Percentiles rank a stretch among this genome's conserved stretches.
Conservation (phyloP, 2,329 filamentous ascomycete species). For the Byssochlamys sp. region DNA sequence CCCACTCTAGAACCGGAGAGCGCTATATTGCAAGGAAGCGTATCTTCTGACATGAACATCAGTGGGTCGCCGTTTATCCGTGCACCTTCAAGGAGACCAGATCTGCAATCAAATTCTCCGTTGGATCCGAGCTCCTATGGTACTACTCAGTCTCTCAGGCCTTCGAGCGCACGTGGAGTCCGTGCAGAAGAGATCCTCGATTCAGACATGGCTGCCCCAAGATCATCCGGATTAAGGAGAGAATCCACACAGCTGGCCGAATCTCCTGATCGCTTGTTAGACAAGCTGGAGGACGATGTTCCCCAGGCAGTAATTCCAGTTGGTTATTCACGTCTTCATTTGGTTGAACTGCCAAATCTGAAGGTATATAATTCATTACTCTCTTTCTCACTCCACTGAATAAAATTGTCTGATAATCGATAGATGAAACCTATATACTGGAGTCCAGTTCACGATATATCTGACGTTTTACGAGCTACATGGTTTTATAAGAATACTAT, state of each 20-base stretch:
- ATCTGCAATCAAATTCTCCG: constrained; percentile 22
- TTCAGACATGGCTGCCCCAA: constrained; percentile 9
- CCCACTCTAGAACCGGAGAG: constrained; percentile 12
- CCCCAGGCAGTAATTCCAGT: constrained; percentile 60
- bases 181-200: background rate
- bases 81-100: constrained; percentile 23
- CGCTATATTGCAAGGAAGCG: constrained; percentile 16
- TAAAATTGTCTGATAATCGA: background rate
- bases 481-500: constrained; percentile 98
- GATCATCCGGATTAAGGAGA: constrained; percentile 19
- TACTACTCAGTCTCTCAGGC: constrained; percentile 2
- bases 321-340: constrained; percentile 78
- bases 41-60: constrained; percentile 29
- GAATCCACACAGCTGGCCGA: constrained; percentile 16
- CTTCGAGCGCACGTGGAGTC: background rate
- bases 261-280: constrained; percentile 7
- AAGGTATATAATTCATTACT: constrained; percentile 20
- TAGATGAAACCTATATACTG: constrained; percentile 97
- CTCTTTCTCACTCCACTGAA: background rate
- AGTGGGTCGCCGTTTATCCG: constrained; percentile 43
- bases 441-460: constrained; percentile 84
- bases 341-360: constrained; percentile 71
- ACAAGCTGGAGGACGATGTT: constrained; percentile 19
- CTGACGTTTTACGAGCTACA: constrained; percentile 71
- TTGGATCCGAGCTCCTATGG: constrained; percentile 17